These are phyloP conservation scores for Schrenkiella parvula DNA, from an alignment of 345 rosid genomes.

Conservation along the genomic window DNA sequence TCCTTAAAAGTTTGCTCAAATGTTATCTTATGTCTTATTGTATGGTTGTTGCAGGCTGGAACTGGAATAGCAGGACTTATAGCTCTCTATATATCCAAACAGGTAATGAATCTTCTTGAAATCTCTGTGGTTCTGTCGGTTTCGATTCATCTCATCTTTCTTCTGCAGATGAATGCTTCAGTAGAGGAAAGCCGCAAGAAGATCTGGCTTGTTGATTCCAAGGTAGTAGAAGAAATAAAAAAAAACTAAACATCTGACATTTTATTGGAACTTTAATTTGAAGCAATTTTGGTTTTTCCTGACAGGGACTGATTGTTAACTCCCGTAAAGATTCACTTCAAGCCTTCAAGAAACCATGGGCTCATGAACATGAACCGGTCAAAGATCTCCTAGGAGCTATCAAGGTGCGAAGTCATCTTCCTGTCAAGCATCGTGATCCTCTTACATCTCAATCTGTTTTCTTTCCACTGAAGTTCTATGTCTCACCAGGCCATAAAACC, in stretches of 20 bases:
- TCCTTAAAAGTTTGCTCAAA: not conserved
- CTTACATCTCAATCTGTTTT: not conserved
- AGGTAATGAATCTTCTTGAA: conserved; percentile 40
- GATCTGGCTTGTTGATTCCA: conserved; percentile 98
- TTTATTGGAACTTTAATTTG: not conserved
- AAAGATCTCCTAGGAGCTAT: conserved; percentile 67
- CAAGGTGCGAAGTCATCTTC: conserved; percentile 47
- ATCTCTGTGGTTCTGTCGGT: not conserved
- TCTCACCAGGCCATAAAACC: conserved; percentile 71
- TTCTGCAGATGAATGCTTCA: conserved; percentile 55
- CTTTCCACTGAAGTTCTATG: not conserved
- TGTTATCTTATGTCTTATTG: not conserved
- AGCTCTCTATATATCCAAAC: conserved; percentile 88
- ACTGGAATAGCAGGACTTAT: conserved; percentile 97
- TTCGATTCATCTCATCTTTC: not conserved
- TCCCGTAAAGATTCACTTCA: conserved; percentile 86
- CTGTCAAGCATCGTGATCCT: not conserved
- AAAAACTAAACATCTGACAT: not conserved
- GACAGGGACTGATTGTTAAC: conserved; percentile 80
- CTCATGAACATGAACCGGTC: conserved; percentile 86
- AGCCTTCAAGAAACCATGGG: conserved; percentile 96
- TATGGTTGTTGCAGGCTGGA: conserved; percentile 67
- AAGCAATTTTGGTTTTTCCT: conserved; percentile 3
- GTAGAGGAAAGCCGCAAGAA: conserved; percentile 85
- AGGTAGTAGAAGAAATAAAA: conserved; percentile 44